Base-by-base conservation (phyloP, 345 rosid genomes). In the Atalantia buxifolia region DNA sequence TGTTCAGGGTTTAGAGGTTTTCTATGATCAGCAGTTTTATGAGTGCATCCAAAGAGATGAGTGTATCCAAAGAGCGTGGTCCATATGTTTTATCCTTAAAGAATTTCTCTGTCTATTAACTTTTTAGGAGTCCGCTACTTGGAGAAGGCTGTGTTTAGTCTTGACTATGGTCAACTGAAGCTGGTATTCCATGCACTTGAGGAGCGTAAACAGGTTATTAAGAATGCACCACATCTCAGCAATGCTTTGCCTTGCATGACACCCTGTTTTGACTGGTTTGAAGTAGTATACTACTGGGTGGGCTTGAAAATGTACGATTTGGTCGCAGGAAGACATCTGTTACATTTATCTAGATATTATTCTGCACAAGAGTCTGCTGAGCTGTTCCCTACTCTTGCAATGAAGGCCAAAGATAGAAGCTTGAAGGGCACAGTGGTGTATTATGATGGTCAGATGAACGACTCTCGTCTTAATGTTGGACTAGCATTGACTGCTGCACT, bases 371-470 rank as follows among this genome's bases (percentile, higher is more conserved):
- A 96, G 84, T 91, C 99, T 56, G 56, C 80, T 72, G 97, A 94
- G 79, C 91, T 95, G 79, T 95, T 95, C 80, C 99, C 99, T 1
- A 95, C 98, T 79, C 99, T 95, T 75, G 97, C 94, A 25, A 91
- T 75, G 89, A 89, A 82, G 80, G 97, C 91, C 35, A 87, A 90
- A 36, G 88, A 86, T 75, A 88, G 81, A 83, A 92, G 38, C 79
- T 81, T 95, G 83, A 92, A 79, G 88, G 99, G 99, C 7, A 88
- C 98, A 0, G 98, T 96, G 81, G 99, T 96, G 55, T 96, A 96
- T 79, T 96, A 96, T 73, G 99, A 96, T 64, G 99, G 99, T 21
- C 99, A 96, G 82, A 96, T 96, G 99, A 96, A 96, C 88, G 99
- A 96, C 79, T 91, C 99, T 4, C 92, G 98, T 69, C 66, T 96